Conservation (phyloP, 2,329 filamentous ascomycete species). For the Dryadomyces quercus-mongolicae region DNA sequence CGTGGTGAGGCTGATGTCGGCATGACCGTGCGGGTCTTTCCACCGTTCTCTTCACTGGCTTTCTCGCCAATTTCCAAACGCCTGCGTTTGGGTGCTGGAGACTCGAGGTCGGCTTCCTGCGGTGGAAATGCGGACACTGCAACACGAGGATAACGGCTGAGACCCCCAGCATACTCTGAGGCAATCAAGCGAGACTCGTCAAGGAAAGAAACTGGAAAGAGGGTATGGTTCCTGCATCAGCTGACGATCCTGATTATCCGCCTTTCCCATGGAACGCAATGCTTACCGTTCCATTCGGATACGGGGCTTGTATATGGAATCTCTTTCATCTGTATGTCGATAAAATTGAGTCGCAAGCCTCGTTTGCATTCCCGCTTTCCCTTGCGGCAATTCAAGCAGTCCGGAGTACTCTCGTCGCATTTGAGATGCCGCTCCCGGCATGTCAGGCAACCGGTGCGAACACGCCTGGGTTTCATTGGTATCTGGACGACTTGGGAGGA, state of each 20-base stretch:
- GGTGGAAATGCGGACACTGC: slow-evolving; percentile 19
- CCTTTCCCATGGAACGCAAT: neutral
- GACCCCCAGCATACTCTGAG: slow-evolving; percentile 75
- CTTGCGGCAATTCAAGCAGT: slow-evolving; percentile 72
- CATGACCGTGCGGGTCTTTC: too few species aligned
- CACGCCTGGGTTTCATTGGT: slow-evolving; percentile 8
- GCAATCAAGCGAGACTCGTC: slow-evolving; percentile 87
- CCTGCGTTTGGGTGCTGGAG: neutral
- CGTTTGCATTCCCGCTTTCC: slow-evolving; percentile 77
- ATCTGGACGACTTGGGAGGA: neutral
- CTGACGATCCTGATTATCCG: too few species aligned
- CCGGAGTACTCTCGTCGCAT: slow-evolving; percentile 62
- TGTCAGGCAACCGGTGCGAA: slow-evolving; percentile 76
- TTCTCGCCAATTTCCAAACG: neutral
- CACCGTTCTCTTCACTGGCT: neutral
- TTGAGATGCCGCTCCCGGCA: slow-evolving; percentile 85
- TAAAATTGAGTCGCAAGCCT: slow-evolving; percentile 81
- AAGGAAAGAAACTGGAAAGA: slow-evolving; percentile 58
- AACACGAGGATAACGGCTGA: slow-evolving; percentile 55
- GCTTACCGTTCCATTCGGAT: slow-evolving; percentile 49
- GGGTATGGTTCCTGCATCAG: neutral
- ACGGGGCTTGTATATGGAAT: slow-evolving; percentile 52
- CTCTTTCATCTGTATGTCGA: slow-evolving; percentile 64
- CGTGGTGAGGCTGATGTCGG: too few species aligned
- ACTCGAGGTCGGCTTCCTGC: slow-evolving; percentile 9